These are phyloP conservation scores for Tagetes erecta DNA, from an alignment of 129 eudicot species.

Conservation along the genomic window DNA sequence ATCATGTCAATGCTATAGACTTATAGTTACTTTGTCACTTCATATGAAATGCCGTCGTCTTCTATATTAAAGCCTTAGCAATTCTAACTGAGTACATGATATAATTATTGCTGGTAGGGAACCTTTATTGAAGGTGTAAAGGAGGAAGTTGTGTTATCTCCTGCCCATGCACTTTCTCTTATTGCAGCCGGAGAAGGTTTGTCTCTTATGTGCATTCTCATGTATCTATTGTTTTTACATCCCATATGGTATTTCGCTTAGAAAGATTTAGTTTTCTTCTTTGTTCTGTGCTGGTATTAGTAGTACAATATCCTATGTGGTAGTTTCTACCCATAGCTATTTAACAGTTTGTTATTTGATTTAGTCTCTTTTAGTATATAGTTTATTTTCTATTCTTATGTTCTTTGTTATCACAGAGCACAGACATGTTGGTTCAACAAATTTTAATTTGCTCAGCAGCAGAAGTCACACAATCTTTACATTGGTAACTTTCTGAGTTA, in stretches of 20 bases:
- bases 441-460: conserved; percentile 93
- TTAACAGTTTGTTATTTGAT: conserved; percentile 2
- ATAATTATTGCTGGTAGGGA: conserved; percentile 59
- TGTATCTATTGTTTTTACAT: background rate
- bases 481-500: conserved; percentile 54
- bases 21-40: conserved; percentile 1
- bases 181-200: conserved; percentile 98
- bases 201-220: conserved; percentile 15
- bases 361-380: background rate
- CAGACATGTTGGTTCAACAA: conserved; percentile 98
- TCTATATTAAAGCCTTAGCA: conserved; percentile 7
- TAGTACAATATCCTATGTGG: background rate
- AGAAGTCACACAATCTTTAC: conserved; percentile 99
- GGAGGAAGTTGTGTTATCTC: conserved; percentile 37
- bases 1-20: conserved; percentile 14
- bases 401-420: conserved; percentile 69
- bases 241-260: background rate
- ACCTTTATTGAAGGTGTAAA: conserved; percentile 91
- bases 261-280: background rate
- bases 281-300: background rate
- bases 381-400: conserved; percentile 28
- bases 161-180: conserved; percentile 89
- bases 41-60: conserved; percentile 3
- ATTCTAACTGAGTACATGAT: conserved; percentile 15
- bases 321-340: conserved; percentile 1